Conservation (phyloP, 805 yeast genomes). For the Sugiyamaella mastotermitis region DNA sequence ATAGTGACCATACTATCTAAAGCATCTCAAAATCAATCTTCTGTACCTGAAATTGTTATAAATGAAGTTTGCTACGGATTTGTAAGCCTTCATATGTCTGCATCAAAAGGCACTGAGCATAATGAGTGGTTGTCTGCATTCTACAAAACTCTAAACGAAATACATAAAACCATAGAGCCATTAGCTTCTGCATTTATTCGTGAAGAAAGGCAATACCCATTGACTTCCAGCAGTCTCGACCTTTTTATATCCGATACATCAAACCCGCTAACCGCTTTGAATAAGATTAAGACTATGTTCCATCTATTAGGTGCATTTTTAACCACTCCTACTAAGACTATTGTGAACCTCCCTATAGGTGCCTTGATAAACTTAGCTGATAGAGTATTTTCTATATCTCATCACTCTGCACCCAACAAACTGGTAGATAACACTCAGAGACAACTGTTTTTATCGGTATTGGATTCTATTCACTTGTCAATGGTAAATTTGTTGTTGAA, state of each 20-base stretch:
- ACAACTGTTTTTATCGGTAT: slow-evolving; percentile 48
- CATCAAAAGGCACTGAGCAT: slow-evolving; percentile 44
- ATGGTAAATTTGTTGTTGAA: slow-evolving; percentile 40
- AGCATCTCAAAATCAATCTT: slow-evolving; percentile 28
- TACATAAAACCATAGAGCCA: slow-evolving; percentile 10
- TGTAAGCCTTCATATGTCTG: slow-evolving; percentile 53
- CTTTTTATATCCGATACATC: too few relatives aligned
- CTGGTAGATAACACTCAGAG: slow-evolving; percentile 35
- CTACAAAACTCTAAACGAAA: slow-evolving; percentile 29
- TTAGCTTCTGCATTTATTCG: slow-evolving; percentile 8
- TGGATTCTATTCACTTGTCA: slow-evolving; percentile 37
- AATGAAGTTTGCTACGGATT: slow-evolving; percentile 41
- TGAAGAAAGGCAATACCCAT: slow-evolving; percentile 14
- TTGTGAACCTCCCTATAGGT: slow-evolving; percentile 62
- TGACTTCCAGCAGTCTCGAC: background rate
- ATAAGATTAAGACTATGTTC: slow-evolving; percentile 10
- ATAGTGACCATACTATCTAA: slow-evolving; percentile 32
- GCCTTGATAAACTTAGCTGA: slow-evolving; percentile 46
- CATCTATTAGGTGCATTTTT: slow-evolving; percentile 40
- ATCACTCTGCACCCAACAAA: slow-evolving; percentile 40
- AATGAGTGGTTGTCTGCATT: slow-evolving; percentile 46
- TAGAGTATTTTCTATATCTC: slow-evolving; percentile 48
- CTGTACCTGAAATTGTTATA: slow-evolving; percentile 38
- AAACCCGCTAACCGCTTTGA: slow-evolving; percentile 1
- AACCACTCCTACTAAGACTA: slow-evolving; percentile 47